Evolutionary conservation across 768 basidiomycete genomes (phyloP).

Genomic region (Tephrocybe sp.): DNA sequence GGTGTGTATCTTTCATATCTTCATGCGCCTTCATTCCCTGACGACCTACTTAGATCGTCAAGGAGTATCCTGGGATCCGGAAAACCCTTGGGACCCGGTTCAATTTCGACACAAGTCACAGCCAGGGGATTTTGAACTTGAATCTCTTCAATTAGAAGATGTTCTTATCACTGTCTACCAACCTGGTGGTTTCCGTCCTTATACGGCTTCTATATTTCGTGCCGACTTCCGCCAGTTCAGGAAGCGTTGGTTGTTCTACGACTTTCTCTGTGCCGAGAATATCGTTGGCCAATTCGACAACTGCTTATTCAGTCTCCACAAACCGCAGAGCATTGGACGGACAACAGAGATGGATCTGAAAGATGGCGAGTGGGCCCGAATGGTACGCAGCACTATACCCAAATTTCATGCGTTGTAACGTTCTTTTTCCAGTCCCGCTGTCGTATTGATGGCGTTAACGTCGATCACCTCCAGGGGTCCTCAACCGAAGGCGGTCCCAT

Average conservation of each 20-base stretch:
- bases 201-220: constrained; percentile 89
- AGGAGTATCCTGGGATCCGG: constrained; percentile 82
- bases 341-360: constrained; percentile 84
- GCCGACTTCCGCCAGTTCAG: constrained; percentile 83
- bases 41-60: constrained; percentile 70
- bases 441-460: constrained; percentile 93
- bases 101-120: constrained; percentile 71
- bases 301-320: constrained; percentile 94
- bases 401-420: background rate
- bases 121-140: constrained; percentile 90
- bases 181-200: constrained; percentile 89
- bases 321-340: constrained; percentile 92
- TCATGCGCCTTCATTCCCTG: background rate
- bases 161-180: constrained; percentile 94
- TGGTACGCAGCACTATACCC: constrained; percentile 55
- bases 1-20: constrained; percentile 53
- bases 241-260: constrained; percentile 95
- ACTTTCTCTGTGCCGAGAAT: constrained; percentile 90
- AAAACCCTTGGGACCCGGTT: constrained; percentile 78
- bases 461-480: constrained; percentile 91
- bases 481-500: constrained; percentile 85
- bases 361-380: constrained; percentile 82
- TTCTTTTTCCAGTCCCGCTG: constrained; percentile 71
- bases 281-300: constrained; percentile 98
- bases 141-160: constrained; percentile 89